A percentile compares a stretch with the other conserved stretches of the same genome.
Evolutionary conservation across 2,329 filamentous ascomycete genomes (phyloP).

Genomic region (Cladosporium sp.): DNA sequence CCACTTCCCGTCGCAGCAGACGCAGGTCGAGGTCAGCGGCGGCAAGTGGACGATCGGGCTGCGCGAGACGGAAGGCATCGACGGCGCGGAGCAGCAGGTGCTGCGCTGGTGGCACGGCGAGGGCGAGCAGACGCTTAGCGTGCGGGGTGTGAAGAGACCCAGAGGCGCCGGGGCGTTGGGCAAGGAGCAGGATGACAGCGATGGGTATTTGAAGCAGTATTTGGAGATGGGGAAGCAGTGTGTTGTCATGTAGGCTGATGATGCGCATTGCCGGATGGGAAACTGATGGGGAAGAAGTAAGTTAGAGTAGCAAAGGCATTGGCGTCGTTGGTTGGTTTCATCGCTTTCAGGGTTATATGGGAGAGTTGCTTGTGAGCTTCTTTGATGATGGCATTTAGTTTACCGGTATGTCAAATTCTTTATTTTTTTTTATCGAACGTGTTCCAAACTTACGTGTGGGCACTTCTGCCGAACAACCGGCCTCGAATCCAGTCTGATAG

Average conservation of each 20-base stretch:
- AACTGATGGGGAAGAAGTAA: neutral
- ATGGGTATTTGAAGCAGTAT: slow-evolving; percentile 72
- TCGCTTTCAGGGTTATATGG: neutral
- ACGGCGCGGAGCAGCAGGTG: slow-evolving; percentile 64
- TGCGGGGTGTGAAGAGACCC: slow-evolving; percentile 71
- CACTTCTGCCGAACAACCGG: neutral
- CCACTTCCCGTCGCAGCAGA: slow-evolving; percentile 75
- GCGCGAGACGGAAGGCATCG: slow-evolving; percentile 67
- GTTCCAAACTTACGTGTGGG: neutral
- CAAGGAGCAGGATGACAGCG: slow-evolving; percentile 62
- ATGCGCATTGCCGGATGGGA: neutral
- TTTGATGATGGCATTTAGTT: neutral
- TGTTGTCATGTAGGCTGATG: slow-evolving; percentile 41
- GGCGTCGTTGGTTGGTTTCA: neutral
- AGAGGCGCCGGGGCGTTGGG: slow-evolving; percentile 38
- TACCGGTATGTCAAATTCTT: neutral
- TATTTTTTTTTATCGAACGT: neutral
- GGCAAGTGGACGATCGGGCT: slow-evolving; percentile 87
- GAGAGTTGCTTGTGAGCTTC: neutral
- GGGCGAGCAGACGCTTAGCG: slow-evolving; percentile 76
- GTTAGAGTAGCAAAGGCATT: neutral
- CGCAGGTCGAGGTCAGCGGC: slow-evolving; percentile 71
- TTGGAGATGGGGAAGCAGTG: slow-evolving; percentile 45
- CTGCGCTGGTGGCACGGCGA: slow-evolving; percentile 91
- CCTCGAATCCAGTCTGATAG: neutral